Conservation (phyloP, 2,329 filamentous ascomycete genomes). For the Boeremia exigua region DNA sequence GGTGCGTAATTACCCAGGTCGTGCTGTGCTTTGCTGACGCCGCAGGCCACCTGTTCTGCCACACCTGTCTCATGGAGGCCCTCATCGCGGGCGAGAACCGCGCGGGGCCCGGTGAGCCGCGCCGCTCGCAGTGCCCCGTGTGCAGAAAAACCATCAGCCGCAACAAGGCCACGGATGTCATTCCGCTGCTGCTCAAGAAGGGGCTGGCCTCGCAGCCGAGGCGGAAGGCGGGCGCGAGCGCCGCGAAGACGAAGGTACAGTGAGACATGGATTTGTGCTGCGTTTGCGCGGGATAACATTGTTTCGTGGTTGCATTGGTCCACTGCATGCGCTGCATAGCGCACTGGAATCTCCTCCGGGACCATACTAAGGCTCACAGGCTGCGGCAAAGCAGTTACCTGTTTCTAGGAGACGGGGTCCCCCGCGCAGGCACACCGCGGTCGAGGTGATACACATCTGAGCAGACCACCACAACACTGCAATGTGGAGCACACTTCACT, state of each 20-base stretch:
- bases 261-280: constrained; percentile 25
- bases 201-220: constrained; percentile 44
- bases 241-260: constrained; percentile 26
- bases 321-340: too few species aligned
- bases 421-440: not conserved
- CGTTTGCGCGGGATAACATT: constrained; percentile 9
- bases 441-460: not conserved
- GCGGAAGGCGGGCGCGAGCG: constrained; percentile 25
- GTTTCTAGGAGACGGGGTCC: not conserved
- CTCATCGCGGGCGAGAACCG: constrained; percentile 62
- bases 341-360: too few species aligned
- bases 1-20: constrained; percentile 54
- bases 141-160: constrained; percentile 54
- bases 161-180: constrained; percentile 49
- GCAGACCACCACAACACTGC: too few species aligned
- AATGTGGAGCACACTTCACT: too few species aligned
- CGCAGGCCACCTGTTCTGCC: constrained; percentile 68
- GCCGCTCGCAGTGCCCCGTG: constrained; percentile 55
- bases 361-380: not conserved
- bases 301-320: not conserved
- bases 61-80: constrained; percentile 67
- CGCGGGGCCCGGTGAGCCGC: constrained; percentile 51
- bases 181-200: constrained; percentile 52
- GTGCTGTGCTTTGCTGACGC: constrained; percentile 10
- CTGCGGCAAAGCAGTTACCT: not conserved